A percentile compares a stretch with the other conserved stretches of the same genome.
These are phyloP conservation scores for Fomitopsis palustris DNA, from an alignment of 1,284 basidiomycete genomes.

Conservation along the genomic window DNA sequence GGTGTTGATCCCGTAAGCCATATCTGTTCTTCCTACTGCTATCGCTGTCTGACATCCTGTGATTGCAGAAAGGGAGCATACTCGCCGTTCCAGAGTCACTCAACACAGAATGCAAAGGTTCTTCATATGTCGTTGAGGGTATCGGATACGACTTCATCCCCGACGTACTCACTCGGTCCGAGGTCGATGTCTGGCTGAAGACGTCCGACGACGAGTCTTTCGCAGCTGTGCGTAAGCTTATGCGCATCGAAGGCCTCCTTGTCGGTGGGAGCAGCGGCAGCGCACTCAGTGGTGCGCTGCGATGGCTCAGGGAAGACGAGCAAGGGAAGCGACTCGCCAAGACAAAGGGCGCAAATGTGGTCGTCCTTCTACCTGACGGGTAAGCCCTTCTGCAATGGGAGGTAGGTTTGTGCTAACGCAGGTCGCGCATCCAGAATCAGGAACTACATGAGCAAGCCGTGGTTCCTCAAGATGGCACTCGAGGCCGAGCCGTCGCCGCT, in stretches of 20 bases:
- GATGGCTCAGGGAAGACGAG: constrained; percentile 67
- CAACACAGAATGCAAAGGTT: constrained; percentile 46
- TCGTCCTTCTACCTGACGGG: constrained; percentile 90
- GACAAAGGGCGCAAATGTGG: constrained; percentile 80
- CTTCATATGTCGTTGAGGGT: constrained; percentile 84
- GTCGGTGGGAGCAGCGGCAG: constrained; percentile 93
- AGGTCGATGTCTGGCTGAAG: constrained; percentile 84
- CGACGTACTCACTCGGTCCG: constrained; percentile 63
- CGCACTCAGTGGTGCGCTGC: constrained; percentile 73
- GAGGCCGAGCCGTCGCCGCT: constrained; percentile 50
- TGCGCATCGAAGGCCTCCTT: constrained; percentile 84
- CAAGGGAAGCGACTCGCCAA: constrained; percentile 68
- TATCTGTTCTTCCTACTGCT: not conserved
- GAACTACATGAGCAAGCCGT: constrained; percentile 95
- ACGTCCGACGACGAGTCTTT: constrained; percentile 83
- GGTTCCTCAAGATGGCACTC: constrained; percentile 73
- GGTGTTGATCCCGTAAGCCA: constrained; percentile 85
- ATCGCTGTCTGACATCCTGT: not conserved
- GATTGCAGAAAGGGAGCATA: constrained; percentile 76
- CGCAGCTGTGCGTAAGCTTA: constrained; percentile 71
- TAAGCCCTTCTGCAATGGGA: constrained; percentile 34
- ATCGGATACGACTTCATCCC: constrained; percentile 96
- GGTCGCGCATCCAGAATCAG: constrained; percentile 58
- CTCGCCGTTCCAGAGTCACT: constrained; percentile 67
- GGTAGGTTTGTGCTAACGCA: not conserved